These are phyloP conservation scores for Tillandsia fasciculata DNA, from an alignment of 176 grass and related monocot species.

Conservation along the genomic window DNA sequence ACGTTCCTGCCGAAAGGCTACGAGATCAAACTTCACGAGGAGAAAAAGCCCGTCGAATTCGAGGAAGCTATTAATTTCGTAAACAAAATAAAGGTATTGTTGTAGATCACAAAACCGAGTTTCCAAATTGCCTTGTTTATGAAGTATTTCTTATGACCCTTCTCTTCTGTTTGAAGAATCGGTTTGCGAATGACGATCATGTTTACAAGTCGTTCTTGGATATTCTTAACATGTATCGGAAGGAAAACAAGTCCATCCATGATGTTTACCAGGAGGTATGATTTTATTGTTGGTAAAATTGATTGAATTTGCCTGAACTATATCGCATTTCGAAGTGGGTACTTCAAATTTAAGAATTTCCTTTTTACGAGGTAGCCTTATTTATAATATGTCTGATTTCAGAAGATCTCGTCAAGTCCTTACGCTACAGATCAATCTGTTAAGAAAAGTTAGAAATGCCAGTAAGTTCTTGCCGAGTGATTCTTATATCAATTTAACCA, in stretches of 20 bases:
- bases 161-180: constrained; percentile 43
- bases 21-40: constrained; percentile 88
- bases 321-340: too few relatives aligned
- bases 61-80: constrained; percentile 96
- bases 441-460: too few relatives aligned
- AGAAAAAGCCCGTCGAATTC: constrained; percentile 98
- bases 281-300: not conserved
- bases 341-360: too few relatives aligned
- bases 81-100: constrained; percentile 88
- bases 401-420: too few relatives aligned
- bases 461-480: too few relatives aligned
- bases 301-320: too few relatives aligned
- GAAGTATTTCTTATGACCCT: not conserved
- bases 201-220: constrained; percentile 98
- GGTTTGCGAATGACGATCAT: constrained; percentile 82
- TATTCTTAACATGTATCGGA: constrained; percentile 99
- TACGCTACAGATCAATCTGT: too few relatives aligned
- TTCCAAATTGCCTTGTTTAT: not conserved
- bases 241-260: constrained; percentile 94
- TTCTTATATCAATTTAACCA: too few relatives aligned
- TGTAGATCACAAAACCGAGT: constrained; percentile 1
- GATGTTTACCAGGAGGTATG: constrained; percentile 95
- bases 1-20: constrained; percentile 97
- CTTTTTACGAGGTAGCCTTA: too few relatives aligned
- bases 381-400: too few relatives aligned